Evolutionary conservation across 1,139 yeast species (phyloP).

Genomic region (Scheffersomyces quercinus): DNA sequence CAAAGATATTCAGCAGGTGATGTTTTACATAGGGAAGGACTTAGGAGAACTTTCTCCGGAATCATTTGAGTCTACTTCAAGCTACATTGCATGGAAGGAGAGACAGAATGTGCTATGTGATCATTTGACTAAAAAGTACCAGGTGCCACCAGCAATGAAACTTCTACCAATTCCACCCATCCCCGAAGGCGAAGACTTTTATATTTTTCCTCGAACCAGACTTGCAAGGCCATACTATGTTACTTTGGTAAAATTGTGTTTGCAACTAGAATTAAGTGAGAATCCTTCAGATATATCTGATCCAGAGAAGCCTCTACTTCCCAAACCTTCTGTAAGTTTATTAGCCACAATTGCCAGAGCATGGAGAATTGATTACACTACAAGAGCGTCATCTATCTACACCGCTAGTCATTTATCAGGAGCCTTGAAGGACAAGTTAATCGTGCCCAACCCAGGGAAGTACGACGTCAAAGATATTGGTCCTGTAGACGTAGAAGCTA

Average conservation of each 20-base stretch:
- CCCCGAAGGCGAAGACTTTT: conserved; percentile 36
- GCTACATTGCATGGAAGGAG: conserved; percentile 55
- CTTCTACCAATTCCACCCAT: conserved; percentile 28
- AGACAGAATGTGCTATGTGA: conserved; percentile 42
- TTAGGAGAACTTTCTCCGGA: conserved; percentile 39
- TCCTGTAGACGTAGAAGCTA: conserved; percentile 31
- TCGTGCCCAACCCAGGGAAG: conserved; percentile 17
- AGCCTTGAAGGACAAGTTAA: conserved; percentile 33
- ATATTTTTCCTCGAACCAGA: conserved; percentile 44
- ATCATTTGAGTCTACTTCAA: conserved; percentile 41
- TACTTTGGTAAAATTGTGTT: conserved; percentile 29
- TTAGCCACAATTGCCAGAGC: conserved; percentile 48
- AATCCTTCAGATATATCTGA: conserved; percentile 15
- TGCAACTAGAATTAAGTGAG: conserved; percentile 20
- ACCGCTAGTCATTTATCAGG: conserved; percentile 53
- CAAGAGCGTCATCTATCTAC: conserved; percentile 53
- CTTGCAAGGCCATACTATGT: conserved; percentile 30
- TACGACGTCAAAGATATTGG: conserved; percentile 20
- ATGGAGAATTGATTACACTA: conserved; percentile 62
- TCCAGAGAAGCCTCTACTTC: conserved; percentile 28
- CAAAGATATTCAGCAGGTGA: conserved; percentile 44
- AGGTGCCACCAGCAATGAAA: conserved; percentile 36
- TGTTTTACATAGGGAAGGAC: conserved; percentile 41
- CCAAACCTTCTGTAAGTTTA: conserved; percentile 43
- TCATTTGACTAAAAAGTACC: conserved; percentile 39